Base-by-base conservation (phyloP, 306 rosid genomes). In the Vachellia collinsii region DNA sequence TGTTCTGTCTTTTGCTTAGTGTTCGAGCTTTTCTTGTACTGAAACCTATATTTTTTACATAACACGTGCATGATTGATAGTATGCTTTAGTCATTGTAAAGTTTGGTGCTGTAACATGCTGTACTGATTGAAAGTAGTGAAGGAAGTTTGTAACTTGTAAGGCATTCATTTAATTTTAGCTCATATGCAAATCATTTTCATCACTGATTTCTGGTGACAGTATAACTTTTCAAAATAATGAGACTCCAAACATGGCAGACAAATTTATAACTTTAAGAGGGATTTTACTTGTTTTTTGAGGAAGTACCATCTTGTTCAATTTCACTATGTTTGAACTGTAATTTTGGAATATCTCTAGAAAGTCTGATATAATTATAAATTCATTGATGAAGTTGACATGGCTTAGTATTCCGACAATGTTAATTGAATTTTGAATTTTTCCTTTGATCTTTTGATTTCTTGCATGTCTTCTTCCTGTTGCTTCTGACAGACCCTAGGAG, bases 81-180 rank as follows among this genome's bases (percentile, higher is more conserved):
- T 62, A 67, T 39, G 65, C 39, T 38, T 14, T 73, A 66, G 22
- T 77, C 54, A 25, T 46, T 51, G 17, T 53, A 13, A 62, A 6
- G 46, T 65, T 41, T 72, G 48, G 61, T 76, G 66, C 39, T 58
- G 43, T 23, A 51, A 20, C 39, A 38, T 34, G 37, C 74, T 69
- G 53, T 25, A 79, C 69, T 50, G 51, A 61, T 69, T 59, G 59
- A 75, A 75, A 25, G 59, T 62, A 59, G 43, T 68, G 68, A 79
- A 58, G 59, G 80, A 48, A 38, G 42, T 34, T 64, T 59, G 4
- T 75, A 47, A 68, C 20, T 64, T 59, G 4, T 75, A 47, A 68
- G 22, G 25, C 42, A 38, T 46, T 69, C 39, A 13, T 78, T 59
- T 46, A 34, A 47, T 41, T 73, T 74, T n/a, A 29, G 73, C 46